Base-by-base conservation (phyloP, 2,329 filamentous ascomycete genomes). In the Paecilomyces sp. region DNA sequence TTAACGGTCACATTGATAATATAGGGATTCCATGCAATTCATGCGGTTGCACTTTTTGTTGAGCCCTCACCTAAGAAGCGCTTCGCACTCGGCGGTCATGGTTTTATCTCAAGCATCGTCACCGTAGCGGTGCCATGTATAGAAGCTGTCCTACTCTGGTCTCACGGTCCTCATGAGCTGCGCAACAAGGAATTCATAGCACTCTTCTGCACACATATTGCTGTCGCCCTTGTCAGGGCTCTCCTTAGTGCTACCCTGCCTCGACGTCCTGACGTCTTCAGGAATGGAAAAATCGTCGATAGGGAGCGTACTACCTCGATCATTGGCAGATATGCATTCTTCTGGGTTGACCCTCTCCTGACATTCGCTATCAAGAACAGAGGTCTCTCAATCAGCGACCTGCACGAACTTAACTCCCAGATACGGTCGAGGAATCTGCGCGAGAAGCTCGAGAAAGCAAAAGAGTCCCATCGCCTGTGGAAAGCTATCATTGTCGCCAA, bases 201-300 rank as follows among this genome's bases (percentile, higher is more conserved):
- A 1, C 73, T 87, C 13, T 79, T 84, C 34, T 68, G 79, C 1
- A 71, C 75, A 2, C 83, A 85, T 59, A 68, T 85, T 22, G 72
- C 70, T 8, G 69, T 77, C 11, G 71, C 77, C 13, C 31, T 65
- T 1, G 52, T 72, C 9, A 68, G 69, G 3, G 67, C 58, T 6
- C 1, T 69, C 1, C 64, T 63, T 34, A 82, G 81, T 63, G 62
- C 88, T 12, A 79, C 81, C n/a, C 74, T 90, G 18, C 87, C 86
- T 9, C 81, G 88, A 55, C 80, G 88, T 11, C 88, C 89, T 3
- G 80, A 85, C 51, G 84, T 90, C 30, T 89, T 80, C 68, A 77
- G 82, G 67, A 69, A 85, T 52, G 84, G 79, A 33, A 75, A 79
- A 50, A 71, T 77, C 7, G 85, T 92, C 30, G 88, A 92, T 68